phyloP scores from a whole-genome alignment of 768 basidiomycete genomes.

The Phlebiopsis flavidoalba region DNA sequence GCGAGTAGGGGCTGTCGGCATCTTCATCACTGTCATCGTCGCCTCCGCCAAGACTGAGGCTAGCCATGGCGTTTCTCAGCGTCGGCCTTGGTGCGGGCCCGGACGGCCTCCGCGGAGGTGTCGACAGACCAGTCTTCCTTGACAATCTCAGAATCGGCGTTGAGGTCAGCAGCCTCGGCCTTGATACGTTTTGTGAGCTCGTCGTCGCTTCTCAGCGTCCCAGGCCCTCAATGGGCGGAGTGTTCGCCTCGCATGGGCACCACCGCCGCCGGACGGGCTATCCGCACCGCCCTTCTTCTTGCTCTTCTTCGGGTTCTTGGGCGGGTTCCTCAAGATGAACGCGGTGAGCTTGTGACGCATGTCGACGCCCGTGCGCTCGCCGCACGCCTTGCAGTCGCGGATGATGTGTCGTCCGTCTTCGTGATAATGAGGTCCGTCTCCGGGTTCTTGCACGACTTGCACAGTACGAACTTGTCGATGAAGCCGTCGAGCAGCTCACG shows the following conservation, averaged over 20 bases:
- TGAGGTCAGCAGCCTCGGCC: slow-evolving; percentile 78
- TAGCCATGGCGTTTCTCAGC: slow-evolving; percentile 55
- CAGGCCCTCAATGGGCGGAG: slow-evolving; percentile 35
- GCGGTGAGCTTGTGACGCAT: slow-evolving; percentile 97
- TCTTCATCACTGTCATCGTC: slow-evolving; percentile 91
- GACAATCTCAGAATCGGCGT: slow-evolving; percentile 50
- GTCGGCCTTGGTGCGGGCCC: slow-evolving; percentile 70
- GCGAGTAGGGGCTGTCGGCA: slow-evolving; percentile 77
- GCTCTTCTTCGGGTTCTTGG: slow-evolving; percentile 76
- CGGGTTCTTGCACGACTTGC: slow-evolving; percentile 97
- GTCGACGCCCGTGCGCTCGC: slow-evolving; percentile 85
- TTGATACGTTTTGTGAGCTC: slow-evolving; percentile 89
- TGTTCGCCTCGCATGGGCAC: slow-evolving; percentile 34
- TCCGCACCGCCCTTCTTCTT: slow-evolving; percentile 48
- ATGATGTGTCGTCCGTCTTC: slow-evolving; percentile 84
- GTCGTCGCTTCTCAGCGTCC: slow-evolving; percentile 73
- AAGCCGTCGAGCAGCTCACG: slow-evolving; percentile 94
- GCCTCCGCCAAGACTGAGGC: slow-evolving; percentile 44
- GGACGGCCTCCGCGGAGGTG: slow-evolving; percentile 85
- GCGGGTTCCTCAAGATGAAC: slow-evolving; percentile 97
- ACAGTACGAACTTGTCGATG: slow-evolving; percentile 98
- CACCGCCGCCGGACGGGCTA: slow-evolving; percentile 39
- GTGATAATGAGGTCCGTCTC: slow-evolving; percentile 94
- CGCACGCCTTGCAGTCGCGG: slow-evolving; percentile 98
- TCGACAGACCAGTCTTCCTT: slow-evolving; percentile 91